Conservation (phyloP, 2,329 filamentous ascomycete genomes). For the Aspergillus eucalypticola region DNA sequence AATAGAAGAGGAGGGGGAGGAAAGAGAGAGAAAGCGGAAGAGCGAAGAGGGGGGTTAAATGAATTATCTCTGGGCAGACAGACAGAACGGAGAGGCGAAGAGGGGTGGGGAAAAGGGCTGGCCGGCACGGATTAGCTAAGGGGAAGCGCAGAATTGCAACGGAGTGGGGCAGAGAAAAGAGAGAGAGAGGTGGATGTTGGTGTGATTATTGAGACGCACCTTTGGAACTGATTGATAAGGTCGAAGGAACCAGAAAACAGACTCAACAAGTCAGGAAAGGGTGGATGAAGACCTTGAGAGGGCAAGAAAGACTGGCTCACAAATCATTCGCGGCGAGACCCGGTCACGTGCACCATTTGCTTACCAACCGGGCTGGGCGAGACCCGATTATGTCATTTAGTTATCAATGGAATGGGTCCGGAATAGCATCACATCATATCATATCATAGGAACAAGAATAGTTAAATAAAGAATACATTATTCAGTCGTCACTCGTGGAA, state of each 20-base stretch:
- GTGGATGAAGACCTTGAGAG: too few relatives aligned
- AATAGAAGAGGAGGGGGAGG: slow-evolving; percentile 13
- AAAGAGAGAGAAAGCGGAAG: slow-evolving; percentile 15
- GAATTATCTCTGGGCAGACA: slow-evolving; percentile 9
- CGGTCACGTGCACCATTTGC: slow-evolving; percentile 20
- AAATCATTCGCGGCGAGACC: slow-evolving; percentile 16
- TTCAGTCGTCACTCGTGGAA: not conserved
- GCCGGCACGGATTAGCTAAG: slow-evolving; percentile 23
- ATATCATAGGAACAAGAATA: too few relatives aligned
- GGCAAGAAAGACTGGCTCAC: not conserved
- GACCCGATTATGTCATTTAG: slow-evolving; percentile 22
- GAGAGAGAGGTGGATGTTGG: too few relatives aligned
- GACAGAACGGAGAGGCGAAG: slow-evolving; percentile 19
- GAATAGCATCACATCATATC: not conserved
- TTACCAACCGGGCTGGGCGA: slow-evolving; percentile 22
- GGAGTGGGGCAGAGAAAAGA: too few relatives aligned
- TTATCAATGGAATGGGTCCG: not conserved
- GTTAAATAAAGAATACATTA: too few relatives aligned
- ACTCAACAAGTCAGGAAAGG: not conserved
- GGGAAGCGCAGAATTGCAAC: not conserved
- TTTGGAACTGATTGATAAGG: not conserved
- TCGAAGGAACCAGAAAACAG: slow-evolving; percentile 8
- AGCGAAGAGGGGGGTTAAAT: slow-evolving; percentile 16
- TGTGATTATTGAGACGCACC: not conserved
- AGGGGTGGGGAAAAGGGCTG: slow-evolving; percentile 17